These are phyloP conservation scores for Sechiopsis laciniata DNA, from an alignment of 306 rosid genomes.

Conservation along the genomic window DNA sequence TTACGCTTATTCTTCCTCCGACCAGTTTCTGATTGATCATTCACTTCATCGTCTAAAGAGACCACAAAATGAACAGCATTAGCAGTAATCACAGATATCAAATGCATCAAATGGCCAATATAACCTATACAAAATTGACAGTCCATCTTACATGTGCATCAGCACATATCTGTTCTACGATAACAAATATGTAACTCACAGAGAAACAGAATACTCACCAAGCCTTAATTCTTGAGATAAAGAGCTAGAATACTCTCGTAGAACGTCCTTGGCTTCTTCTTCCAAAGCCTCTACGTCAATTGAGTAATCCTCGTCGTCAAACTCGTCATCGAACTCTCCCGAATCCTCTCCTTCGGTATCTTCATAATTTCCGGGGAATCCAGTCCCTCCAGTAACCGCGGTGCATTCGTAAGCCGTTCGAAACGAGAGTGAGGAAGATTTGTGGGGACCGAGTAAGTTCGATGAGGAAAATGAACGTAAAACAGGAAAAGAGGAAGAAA, in stretches of 20 bases:
- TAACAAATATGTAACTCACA: neutral
- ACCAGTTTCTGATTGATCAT: conserved; percentile 32
- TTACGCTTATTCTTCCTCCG: conserved; percentile 45
- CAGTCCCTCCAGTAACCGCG: conserved; percentile 5
- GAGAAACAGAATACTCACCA: conserved; percentile 27
- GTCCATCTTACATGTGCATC: neutral
- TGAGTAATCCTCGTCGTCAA: conserved; percentile 27
- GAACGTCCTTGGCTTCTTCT: conserved; percentile 57
- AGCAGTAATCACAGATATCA: conserved; percentile 5
- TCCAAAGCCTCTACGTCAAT: conserved; percentile 53
- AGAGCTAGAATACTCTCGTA: conserved; percentile 52
- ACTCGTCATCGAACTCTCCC: conserved; percentile 29
- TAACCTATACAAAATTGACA: neutral
- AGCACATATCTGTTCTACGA: neutral
- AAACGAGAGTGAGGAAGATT: conserved; percentile 31
- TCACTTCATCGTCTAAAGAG: conserved; percentile 58
- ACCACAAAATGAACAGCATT: conserved; percentile 19
- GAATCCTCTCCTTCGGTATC: conserved; percentile 25
- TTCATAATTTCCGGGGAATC: conserved; percentile 21
- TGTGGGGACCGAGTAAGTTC: neutral
- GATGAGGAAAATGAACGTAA: conserved; percentile 6
- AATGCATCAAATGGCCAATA: neutral
- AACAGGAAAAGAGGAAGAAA: conserved; percentile 24
- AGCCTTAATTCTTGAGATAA: conserved; percentile 44
- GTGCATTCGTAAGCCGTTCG: conserved; percentile 13